Evolutionary conservation across 2,329 filamentous ascomycete genomes (phyloP), one percentile per base, ranked within the genome.

Genomic region (Paraphoma sp.): DNA sequence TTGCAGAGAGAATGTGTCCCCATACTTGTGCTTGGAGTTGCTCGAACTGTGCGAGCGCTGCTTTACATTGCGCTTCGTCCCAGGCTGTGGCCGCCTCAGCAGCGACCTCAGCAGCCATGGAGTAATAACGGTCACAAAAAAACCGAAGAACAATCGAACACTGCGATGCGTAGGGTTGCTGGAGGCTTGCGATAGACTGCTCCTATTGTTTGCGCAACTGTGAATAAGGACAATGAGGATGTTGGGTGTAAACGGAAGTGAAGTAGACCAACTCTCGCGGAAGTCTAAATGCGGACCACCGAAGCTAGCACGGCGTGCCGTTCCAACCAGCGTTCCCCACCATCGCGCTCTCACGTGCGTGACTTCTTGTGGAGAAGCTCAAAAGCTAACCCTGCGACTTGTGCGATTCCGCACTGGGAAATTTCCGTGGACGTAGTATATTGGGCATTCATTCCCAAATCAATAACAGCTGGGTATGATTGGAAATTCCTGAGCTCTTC

Each of bases 31-130:
- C 69, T 60, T 81, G 78, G 4, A 83, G 70, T 41, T 70, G 65
- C 60, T 81, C 78, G 17, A 83, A 71, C 45, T 78, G 75, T 33
- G 78, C 78, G 41, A 83, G 78, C 2, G 79, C 79, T 54, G 73
- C 71, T 63, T 72, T 73, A 59, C 74, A 77, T 54, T 76, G 73
- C 45, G 69, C 68, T 65, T 79, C 78, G 50, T 77, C 76, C 76
- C 76, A 79, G 40, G 53, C 67, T 18, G 58, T 60, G 47, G 52
- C 60, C 6, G 62, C 56, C 53, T 65, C 62, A 48, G 53, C 52
- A 46, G 62, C 45, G 12, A 47, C 40, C 6, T 67, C 61, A 29
- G 57, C 16, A 11, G 54, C 53, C 33, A 36, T 40, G 53, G 58
- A 69, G 72, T 72, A 45, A 14, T 11, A 45, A 54, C 51, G 41